These are phyloP conservation scores for Taphrina communis DNA, from an alignment of 1,139 yeast species.

Conservation along the genomic window DNA sequence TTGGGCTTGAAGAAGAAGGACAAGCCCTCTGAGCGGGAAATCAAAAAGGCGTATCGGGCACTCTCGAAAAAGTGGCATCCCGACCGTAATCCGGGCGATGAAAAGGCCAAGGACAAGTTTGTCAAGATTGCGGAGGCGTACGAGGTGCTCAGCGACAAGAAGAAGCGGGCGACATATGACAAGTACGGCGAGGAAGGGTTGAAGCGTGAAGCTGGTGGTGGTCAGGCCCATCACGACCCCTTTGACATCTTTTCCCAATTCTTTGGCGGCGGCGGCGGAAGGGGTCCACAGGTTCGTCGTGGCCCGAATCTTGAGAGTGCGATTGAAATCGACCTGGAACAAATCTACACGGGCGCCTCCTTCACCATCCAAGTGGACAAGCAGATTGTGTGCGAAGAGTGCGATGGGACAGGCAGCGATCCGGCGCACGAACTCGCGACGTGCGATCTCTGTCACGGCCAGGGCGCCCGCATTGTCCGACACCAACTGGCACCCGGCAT, in stretches of 20 bases:
- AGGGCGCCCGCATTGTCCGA: conserved; percentile 69
- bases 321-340: conserved; percentile 64
- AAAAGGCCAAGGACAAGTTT: conserved; percentile 81
- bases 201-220: conserved; percentile 54
- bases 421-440: conserved; percentile 67
- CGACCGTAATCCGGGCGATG: conserved; percentile 84
- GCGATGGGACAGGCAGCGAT: conserved; percentile 83
- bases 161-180: conserved; percentile 76
- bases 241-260: conserved; percentile 79
- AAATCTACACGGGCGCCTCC: conserved; percentile 72
- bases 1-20: conserved; percentile 32
- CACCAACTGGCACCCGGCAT: conserved; percentile 88
- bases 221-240: conserved; percentile 58
- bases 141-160: conserved; percentile 78
- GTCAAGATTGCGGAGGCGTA: conserved; percentile 93
- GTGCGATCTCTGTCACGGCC: conserved; percentile 75
- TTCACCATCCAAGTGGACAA: conserved; percentile 68
- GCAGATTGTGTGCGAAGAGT: conserved; percentile 74
- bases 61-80: conserved; percentile 91
- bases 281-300: conserved; percentile 55
- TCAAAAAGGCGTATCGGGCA: conserved; percentile 83
- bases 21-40: conserved; percentile 52
- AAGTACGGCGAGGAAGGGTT: conserved; percentile 84
- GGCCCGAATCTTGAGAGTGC: conserved; percentile 71
- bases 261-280: conserved; percentile 66